These are phyloP conservation scores for Aspergillus sparsus DNA, from an alignment of 495 filamentous ascomycete genomes.

Conservation along the genomic window DNA sequence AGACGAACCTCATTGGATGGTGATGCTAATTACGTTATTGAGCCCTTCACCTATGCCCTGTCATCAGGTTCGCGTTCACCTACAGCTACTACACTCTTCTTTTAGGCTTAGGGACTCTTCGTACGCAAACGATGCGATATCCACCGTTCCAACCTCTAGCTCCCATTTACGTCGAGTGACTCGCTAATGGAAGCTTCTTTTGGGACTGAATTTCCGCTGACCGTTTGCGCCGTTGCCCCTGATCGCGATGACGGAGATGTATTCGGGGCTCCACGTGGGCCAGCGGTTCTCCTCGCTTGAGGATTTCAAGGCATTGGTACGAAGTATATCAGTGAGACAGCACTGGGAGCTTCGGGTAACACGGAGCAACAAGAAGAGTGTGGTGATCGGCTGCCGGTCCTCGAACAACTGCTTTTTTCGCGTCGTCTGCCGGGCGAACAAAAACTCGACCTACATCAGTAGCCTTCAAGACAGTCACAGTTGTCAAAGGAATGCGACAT, in stretches of 20 bases:
- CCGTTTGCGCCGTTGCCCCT: constrained; percentile 14
- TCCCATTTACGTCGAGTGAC: constrained; percentile 24
- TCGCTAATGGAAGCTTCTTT: constrained; percentile 25
- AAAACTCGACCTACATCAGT: constrained; percentile 50
- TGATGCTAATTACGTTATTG: constrained; percentile 8
- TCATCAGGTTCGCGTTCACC: neutral
- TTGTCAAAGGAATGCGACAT: constrained; percentile 39
- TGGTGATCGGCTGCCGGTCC: constrained; percentile 49
- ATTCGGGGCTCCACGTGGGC: constrained; percentile 48
- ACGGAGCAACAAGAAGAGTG: constrained; percentile 51
- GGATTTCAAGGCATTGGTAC: constrained; percentile 46
- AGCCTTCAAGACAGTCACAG: constrained; percentile 49
- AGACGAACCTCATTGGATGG: constrained; percentile 5
- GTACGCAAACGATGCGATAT: constrained; percentile 21
- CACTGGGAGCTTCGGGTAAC: constrained; percentile 51
- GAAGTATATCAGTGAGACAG: constrained; percentile 48
- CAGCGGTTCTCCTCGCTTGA: constrained; percentile 47
- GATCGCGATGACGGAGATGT: constrained; percentile 45
- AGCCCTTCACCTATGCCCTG: constrained; percentile 2
- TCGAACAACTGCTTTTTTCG: constrained; percentile 47
- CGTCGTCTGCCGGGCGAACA: constrained; percentile 50
- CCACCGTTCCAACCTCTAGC: constrained; percentile 3
- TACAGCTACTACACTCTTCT: neutral
- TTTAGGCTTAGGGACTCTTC: neutral
- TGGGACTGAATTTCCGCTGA: constrained; percentile 24